Evolutionary conservation across 2,329 filamentous ascomycete species (phyloP), one percentile per base, ranked within the genome.

Genomic region (Cladosporium sp.): DNA sequence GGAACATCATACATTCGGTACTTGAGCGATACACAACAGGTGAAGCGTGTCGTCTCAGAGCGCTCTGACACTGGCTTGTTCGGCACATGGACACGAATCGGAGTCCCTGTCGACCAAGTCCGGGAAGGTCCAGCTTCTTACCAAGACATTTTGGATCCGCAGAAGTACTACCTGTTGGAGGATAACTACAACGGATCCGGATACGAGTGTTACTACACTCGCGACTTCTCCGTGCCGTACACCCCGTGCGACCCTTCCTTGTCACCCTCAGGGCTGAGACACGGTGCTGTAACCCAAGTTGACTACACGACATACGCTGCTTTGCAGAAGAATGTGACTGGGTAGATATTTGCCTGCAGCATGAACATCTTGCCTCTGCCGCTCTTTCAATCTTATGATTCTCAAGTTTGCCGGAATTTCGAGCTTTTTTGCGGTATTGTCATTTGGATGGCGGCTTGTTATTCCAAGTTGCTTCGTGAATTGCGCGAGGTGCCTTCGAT

Each of bases 1-100:
- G 50, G 37, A 3, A n/a, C 22, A 4, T 47, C 52, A 25, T 56
- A 56, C 39, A 20, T 56, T 17, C 52, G 52, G 8, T 56, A 56
- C 28, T 28, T 56, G 20, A 56, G 52, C 40, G 52, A 56, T 28
- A 56, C 52, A 3, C 40, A 56, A 6, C n/a, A 56, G 8, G 52
- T 56, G 14, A 37, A 15, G 40, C 52, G 52, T 4, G 52, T 56
- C 5, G 28, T 56, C 15, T 12, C 45, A 9, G 50, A 52, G 22
- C 37, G 37, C 1, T 52, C 50, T 6, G 37, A 52, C 19, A 52
- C 22, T 5, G 50, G 50, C 5, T 15, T 52, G 3, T 40, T 52
- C 12, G 50, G 37, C 6, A 28, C 37, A 11, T 52, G 50, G 50
- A 52, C 22, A 8, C 37, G 37, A 0, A 34, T 52, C 15, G 50